Evolutionary conservation across 345 rosid genomes (phyloP).

Genomic region (Lepidium aucheri): DNA sequence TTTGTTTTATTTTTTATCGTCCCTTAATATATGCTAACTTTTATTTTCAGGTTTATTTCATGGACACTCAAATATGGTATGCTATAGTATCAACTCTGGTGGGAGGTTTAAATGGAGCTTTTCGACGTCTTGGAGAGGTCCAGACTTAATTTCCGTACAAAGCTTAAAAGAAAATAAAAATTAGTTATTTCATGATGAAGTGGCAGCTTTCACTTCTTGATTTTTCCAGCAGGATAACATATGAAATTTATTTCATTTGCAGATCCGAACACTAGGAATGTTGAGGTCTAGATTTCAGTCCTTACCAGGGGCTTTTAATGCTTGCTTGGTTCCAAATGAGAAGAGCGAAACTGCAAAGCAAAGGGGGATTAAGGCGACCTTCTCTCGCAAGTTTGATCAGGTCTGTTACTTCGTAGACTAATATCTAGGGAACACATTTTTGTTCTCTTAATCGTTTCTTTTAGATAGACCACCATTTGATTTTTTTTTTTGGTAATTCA

Average conservation of each 20-base stretch:
- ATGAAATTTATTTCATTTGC: constrained; percentile 16
- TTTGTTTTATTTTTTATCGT: neutral
- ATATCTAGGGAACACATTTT: constrained; percentile 26
- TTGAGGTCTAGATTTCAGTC: constrained; percentile 51
- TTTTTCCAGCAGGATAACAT: neutral
- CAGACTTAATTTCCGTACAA: constrained; percentile 58
- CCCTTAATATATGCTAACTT: neutral
- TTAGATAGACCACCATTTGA: constrained; percentile 18
- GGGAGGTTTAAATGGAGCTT: constrained; percentile 79
- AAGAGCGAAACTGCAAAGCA: constrained; percentile 31
- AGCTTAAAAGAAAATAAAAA: constrained; percentile 30
- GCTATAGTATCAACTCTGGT: constrained; percentile 73
- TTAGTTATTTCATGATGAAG: constrained; percentile 34
- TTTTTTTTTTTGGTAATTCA: constrained; percentile 21
- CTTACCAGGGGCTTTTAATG: constrained; percentile 47
- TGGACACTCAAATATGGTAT: constrained; percentile 95
- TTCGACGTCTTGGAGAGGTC: constrained; percentile 86
- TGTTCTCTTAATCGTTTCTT: constrained; percentile 5
- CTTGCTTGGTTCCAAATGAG: constrained; percentile 37
- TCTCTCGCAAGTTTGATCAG: constrained; percentile 32
- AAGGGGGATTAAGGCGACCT: constrained; percentile 38
- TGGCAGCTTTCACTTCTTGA: neutral
- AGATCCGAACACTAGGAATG: constrained; percentile 51
- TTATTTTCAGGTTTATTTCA: constrained; percentile 48
- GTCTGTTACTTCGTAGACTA: constrained; percentile 25